These are phyloP conservation scores for Lactifluus piperatus DNA, from an alignment of 768 basidiomycete genomes.

Conservation along the genomic window DNA sequence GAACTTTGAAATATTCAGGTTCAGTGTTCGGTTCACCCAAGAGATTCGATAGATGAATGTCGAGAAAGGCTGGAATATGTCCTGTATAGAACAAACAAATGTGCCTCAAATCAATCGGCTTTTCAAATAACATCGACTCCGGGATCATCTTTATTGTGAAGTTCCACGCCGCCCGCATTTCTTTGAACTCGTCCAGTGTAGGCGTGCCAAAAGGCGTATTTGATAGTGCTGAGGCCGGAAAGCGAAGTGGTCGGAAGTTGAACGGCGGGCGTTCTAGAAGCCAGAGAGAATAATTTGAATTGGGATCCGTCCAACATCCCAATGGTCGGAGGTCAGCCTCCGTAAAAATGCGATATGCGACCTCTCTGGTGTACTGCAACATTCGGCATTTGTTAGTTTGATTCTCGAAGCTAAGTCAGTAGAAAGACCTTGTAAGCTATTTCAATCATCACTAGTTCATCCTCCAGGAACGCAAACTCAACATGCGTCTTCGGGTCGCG, in stretches of 20 bases:
- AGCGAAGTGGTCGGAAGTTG: conserved; percentile 53
- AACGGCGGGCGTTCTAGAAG: conserved; percentile 83
- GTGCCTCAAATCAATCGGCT: conserved; percentile 90
- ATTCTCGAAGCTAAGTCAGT: background rate
- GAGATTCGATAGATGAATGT: conserved; percentile 77
- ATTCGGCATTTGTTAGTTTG: background rate
- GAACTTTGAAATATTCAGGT: conserved; percentile 71
- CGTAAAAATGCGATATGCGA: conserved; percentile 61
- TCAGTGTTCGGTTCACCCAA: conserved; percentile 74
- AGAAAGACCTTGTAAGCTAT: conserved; percentile 70
- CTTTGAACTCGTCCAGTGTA: conserved; percentile 66
- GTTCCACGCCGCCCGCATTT: conserved; percentile 88
- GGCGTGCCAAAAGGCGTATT: conserved; percentile 60
- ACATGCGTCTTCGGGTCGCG: conserved; percentile 38
- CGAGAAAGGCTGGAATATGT: conserved; percentile 90
- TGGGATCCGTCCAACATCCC: conserved; percentile 74
- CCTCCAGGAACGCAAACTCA: conserved; percentile 47
- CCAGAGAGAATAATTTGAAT: conserved; percentile 75
- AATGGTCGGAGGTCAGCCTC: conserved; percentile 74
- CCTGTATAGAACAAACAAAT: conserved; percentile 95
- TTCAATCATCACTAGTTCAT: conserved; percentile 81
- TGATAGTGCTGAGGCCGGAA: conserved; percentile 27
- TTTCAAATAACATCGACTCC: conserved; percentile 72
- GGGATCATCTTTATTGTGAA: conserved; percentile 82
- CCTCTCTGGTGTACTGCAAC: conserved; percentile 66